Conservation (phyloP, 73 alveolate species). For the Paramecium tetraurelia region DNA sequence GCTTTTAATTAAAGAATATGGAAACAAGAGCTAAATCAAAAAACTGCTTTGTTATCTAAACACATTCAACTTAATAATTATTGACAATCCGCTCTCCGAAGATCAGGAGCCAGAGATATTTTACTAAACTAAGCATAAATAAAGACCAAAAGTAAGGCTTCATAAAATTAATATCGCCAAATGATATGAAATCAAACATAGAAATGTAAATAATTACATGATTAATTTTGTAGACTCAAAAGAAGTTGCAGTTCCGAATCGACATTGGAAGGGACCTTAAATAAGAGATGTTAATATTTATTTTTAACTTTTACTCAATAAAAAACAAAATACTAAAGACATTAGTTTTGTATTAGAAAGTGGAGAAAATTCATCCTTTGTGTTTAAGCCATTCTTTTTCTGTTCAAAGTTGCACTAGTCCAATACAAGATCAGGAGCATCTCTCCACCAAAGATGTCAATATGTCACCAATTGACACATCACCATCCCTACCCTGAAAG, state of each 20-base stretch:
- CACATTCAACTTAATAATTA: neutral
- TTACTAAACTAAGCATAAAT: neutral
- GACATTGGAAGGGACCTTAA: neutral
- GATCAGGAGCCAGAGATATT: neutral
- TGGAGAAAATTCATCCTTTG: neutral
- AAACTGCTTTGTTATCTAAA: slow-evolving; percentile 2
- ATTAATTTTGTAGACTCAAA: neutral
- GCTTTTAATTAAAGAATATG: neutral
- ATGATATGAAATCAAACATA: neutral
- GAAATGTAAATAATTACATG: neutral
- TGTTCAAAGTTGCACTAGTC: neutral
- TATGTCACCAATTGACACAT: neutral
- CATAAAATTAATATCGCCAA: neutral
- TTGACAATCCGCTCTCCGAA: neutral
- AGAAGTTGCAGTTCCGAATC: neutral
- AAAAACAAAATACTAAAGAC: neutral
- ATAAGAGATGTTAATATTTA: neutral
- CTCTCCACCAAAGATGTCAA: neutral
- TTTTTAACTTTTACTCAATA: neutral
- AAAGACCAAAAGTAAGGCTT: neutral
- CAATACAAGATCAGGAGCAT: neutral
- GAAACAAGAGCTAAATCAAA: neutral
- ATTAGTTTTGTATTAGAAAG: neutral
- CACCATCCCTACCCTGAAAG: neutral
- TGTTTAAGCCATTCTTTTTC: neutral